Evolutionary conservation across 225 moss, liverwort and hornwort genomes (phyloP), one percentile per base, ranked within the genome.

Genomic region (Bryoerythrophyllum caledonicum): DNA sequence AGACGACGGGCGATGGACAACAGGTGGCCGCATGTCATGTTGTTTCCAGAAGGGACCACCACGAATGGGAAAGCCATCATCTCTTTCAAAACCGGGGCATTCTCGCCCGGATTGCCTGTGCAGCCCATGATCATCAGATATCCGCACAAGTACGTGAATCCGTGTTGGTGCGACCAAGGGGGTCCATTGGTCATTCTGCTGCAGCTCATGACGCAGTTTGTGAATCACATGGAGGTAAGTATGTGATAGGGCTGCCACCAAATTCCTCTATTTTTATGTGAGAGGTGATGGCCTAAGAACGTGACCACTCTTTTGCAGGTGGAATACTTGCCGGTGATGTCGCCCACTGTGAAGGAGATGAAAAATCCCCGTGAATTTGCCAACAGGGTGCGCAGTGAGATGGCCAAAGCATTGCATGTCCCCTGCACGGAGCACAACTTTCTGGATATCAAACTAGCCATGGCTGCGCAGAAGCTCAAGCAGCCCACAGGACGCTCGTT

Each of bases 41-140:
- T 90, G 51, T 90, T 90, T 77, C 85, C 87, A 7, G 87, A 90
- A 68, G 90, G 87, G 46, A 90, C 90, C 17, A 90, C 90, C 9
- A 90, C 90, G 67, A 90, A 90, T 71, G 90, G 90, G 40, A 68
- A 82, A 44, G 87, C 87, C 2, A 72, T 90, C 46, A 83, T 90
- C 49, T 82, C 86, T 0, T 90, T 87, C 55, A 90, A 90, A 76
- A 85, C 85, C 10, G 87, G 90, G 16, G 87, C 87, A 56, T 90
- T 90, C 71, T 80, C 83, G 14, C 80, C 90, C 6, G 85, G 85
- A 24, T 76, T 90, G 67, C 81, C 87, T 44, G 87, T 90, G 76
- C 87, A 90, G 46, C 87, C 87, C 48, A 72, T 90, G 82, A 68
- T 87, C 12, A 48, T 90, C 63, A 82, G 66, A 25, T 90, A 83